These are phyloP conservation scores for Chrysoporthe puriensis DNA, from an alignment of 2,329 filamentous ascomycete species.

Conservation along the genomic window DNA sequence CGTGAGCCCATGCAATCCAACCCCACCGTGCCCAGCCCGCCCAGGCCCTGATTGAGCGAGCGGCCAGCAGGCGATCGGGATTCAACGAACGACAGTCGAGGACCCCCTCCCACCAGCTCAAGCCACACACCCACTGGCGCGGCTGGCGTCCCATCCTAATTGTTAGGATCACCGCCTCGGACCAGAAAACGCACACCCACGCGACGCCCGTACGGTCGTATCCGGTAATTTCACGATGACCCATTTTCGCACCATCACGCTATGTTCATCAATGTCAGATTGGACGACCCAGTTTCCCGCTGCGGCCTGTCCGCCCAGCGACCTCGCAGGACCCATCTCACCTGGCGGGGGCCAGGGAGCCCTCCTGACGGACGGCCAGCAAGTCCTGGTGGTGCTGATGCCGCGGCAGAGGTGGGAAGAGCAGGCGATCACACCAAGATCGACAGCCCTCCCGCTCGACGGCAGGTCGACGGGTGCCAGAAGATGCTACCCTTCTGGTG, in stretches of 20 bases:
- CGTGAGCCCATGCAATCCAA: neutral
- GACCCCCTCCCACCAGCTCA: neutral
- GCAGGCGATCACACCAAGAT: neutral
- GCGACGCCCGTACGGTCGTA: neutral
- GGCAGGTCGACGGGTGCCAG: neutral
- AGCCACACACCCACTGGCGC: too few relatives aligned
- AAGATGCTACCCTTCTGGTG: conserved; percentile 2
- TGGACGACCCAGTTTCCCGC: neutral
- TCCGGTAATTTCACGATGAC: neutral
- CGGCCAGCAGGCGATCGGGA: neutral
- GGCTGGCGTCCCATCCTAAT: neutral
- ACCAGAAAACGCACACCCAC: neutral
- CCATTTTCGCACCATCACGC: neutral
- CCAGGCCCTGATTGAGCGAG: neutral
- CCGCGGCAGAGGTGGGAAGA: too few relatives aligned
- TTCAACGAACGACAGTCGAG: conserved; percentile 1
- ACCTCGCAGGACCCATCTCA: neutral
- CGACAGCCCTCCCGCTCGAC: neutral
- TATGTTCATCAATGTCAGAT: neutral
- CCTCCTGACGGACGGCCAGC: too few relatives aligned
- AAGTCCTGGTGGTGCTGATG: too few relatives aligned
- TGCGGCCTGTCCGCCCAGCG: neutral
- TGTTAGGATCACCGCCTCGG: conserved; percentile 4
- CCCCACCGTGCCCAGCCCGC: neutral
- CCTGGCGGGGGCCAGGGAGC: neutral